Evolutionary conservation across 352 stramenopile species (phyloP).

Genomic region (Pythium biforme): DNA sequence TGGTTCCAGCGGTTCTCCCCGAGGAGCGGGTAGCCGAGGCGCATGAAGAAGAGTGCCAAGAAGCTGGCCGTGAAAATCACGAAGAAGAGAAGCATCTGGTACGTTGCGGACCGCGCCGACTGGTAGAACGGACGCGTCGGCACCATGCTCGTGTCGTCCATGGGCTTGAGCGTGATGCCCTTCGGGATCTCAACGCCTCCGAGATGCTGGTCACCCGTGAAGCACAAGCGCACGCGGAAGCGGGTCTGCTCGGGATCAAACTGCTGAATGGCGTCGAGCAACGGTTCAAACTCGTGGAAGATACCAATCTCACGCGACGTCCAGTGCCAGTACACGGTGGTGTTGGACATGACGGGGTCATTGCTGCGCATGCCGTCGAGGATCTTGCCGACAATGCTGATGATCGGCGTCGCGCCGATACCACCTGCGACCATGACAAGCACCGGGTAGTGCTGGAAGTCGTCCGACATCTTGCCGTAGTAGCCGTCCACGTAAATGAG

Average conservation of each 20-base stretch:
- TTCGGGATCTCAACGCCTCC: conserved; percentile 71
- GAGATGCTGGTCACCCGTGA: conserved; percentile 78
- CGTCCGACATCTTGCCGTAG: conserved; percentile 83
- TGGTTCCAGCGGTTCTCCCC: conserved; percentile 56
- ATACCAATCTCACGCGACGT: conserved; percentile 81
- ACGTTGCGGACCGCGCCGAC: conserved; percentile 55
- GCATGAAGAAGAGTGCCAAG: conserved; percentile 66
- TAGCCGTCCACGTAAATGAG: conserved; percentile 84
- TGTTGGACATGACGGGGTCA: conserved; percentile 65
- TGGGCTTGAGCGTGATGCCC: conserved; percentile 71
- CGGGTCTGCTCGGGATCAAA: conserved; percentile 64
- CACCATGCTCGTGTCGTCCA: conserved; percentile 81
- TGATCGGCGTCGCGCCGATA: conserved; percentile 88
- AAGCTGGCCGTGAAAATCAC: conserved; percentile 78
- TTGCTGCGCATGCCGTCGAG: conserved; percentile 77
- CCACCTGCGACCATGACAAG: conserved; percentile 80
- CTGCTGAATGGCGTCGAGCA: conserved; percentile 75
- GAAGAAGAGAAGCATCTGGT: conserved; percentile 81
- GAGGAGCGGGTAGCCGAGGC: conserved; percentile 70
- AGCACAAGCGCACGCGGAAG: conserved; percentile 76
- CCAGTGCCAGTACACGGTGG: conserved; percentile 84
- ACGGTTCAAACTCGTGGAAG: conserved; percentile 82
- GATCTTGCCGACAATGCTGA: conserved; percentile 88
- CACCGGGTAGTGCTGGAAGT: conserved; percentile 79
- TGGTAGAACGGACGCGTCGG: conserved; percentile 79